Percentiles rank a stretch among this genome's conserved stretches.
phyloP scores from a whole-genome alignment of 1,139 yeast species.

The Yamadazyma aaseri region DNA sequence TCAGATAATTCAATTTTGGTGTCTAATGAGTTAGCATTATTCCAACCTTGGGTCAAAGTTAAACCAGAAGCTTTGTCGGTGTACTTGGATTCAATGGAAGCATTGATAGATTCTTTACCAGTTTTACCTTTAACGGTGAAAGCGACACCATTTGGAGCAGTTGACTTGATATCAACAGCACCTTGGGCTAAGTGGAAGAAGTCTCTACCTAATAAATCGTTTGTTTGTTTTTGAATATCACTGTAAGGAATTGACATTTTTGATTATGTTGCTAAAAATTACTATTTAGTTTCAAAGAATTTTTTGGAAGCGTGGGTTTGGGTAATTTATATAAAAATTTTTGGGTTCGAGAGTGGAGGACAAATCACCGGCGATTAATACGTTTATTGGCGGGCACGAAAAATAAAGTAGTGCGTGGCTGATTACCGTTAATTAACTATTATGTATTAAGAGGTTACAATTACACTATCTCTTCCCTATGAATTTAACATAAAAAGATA shows the following conservation, averaged over 20 bases:
- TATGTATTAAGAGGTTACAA: too few relatives aligned
- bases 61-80: constrained; percentile 92
- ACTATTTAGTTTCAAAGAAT: constrained; percentile 1
- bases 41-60: constrained; percentile 96
- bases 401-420: too few relatives aligned
- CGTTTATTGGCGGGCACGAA: too few relatives aligned
- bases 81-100: constrained; percentile 89
- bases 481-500: too few relatives aligned
- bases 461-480: too few relatives aligned
- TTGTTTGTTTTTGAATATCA: constrained; percentile 86
- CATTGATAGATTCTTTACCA: constrained; percentile 78
- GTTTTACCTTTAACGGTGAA: constrained; percentile 95
- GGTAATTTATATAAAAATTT: constrained; percentile 6
- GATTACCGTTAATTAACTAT: too few relatives aligned
- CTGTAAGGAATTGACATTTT: constrained; percentile 59
- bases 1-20: constrained; percentile 93
- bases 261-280: constrained; percentile 1
- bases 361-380: constrained; percentile 1
- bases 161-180: constrained; percentile 84
- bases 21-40: constrained; percentile 87
- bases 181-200: constrained; percentile 91
- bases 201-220: constrained; percentile 86
- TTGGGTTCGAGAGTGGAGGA: constrained; percentile 5
- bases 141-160: constrained; percentile 94
- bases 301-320: constrained; percentile 6